Base-by-base conservation (phyloP, 805 yeast genomes). In the Candida lessepsii region DNA sequence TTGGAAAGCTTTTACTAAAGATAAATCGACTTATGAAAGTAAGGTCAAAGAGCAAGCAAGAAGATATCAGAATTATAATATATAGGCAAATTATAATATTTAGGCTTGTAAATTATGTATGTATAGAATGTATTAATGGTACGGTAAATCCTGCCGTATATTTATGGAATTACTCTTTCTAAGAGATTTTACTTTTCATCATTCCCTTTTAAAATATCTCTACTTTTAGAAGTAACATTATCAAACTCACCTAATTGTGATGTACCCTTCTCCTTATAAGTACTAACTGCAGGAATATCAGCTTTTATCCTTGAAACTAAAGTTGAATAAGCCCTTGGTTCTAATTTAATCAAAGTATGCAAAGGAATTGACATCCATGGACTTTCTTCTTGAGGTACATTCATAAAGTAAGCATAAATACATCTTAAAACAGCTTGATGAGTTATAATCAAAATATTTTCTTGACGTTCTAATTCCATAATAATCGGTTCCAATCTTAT, bases 311-410 rank as follows among this genome's bases (percentile, higher is more conserved):
- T 75, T 14, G 91, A 84, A 13, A 90, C 98, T 30, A 81, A 65
- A 0, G 99, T 90, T 36, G 82, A 83, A 56, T 87, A 90, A 0
- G 99, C 96, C 42, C 95, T 75, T n/a, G 97, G 96, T 60, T 93
- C 98, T 47, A 93, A 70, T 57, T 88, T 85, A 54, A 93, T 93
- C 59, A 93, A 68, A 0, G 99, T 93, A 58, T 93, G 99, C 53
- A 93, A 70, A 5, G 99, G 99, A 44, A 93, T 95, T 28, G 95
- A 87, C 96, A 93, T 89, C 99, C 99, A 93, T 4, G 99, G 99
- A 43, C 90, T 79, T 60, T 88, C 91, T 53, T 91, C 96, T 61
- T 91, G 98, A 4, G 97, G 96, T 14, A 93, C 95, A 58, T 93
- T 91, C 98, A 93, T 93, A 58, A 90, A 93, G 63, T 93, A 93